Percentiles rank a stretch among this genome's conserved stretches.
phyloP scores from a whole-genome alignment of 176 grass and related monocot species.

The Triticum aestivum region IWGSC_CS_RefSeq_v2.1 NC_057806.1:338848173-338848672 shows the following conservation, averaged over 20 bases:
- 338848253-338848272: background rate
- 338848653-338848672: background rate
- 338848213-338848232: background rate
- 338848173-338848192: background rate
- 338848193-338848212: background rate
- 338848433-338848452: slow-evolving; percentile 68
- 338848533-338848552: slow-evolving; percentile 59
- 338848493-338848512: slow-evolving; percentile 47
- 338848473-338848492: slow-evolving; percentile 67
- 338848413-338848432: slow-evolving; percentile 59
- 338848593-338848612: no score
- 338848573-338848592: no score
- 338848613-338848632: no score
- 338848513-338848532: slow-evolving; percentile 70
- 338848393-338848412: background rate
- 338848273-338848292: background rate
- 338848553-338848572: background rate
- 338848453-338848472: slow-evolving; percentile 86
- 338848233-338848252: background rate
- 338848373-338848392: background rate
- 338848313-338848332: background rate
- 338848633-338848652: background rate
- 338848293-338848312: background rate
- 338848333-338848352: background rate
- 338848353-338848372: background rate